Conservation (phyloP, 768 basidiomycete genomes). For the Mycena amicta region DNA sequence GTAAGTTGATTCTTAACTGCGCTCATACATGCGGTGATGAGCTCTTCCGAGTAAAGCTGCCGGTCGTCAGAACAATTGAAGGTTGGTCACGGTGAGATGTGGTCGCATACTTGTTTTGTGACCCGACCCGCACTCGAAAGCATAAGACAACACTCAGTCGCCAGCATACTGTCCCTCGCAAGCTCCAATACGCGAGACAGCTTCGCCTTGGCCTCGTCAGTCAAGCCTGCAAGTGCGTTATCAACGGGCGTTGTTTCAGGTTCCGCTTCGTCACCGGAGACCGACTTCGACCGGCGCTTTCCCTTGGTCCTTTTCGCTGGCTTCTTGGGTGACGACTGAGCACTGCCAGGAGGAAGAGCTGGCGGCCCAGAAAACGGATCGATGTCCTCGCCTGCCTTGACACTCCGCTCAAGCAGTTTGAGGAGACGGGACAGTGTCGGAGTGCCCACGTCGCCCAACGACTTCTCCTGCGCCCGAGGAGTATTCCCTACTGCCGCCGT, state of each 20-base stretch:
- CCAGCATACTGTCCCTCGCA: conserved; percentile 73
- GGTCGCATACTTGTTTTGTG: conserved; percentile 74
- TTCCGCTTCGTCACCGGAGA: conserved; percentile 42
- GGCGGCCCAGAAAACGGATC: conserved; percentile 62
- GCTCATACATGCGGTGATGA: conserved; percentile 77
- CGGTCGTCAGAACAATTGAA: too few species aligned
- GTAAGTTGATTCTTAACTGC: conserved; percentile 81
- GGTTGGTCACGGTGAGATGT: conserved; percentile 1
- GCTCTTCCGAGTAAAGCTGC: conserved; percentile 92
- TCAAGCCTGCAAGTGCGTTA: conserved; percentile 31
- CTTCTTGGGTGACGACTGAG: conserved; percentile 39
- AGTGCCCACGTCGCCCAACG: conserved; percentile 67
- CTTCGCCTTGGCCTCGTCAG: conserved; percentile 52
- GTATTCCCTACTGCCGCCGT: conserved; percentile 44
- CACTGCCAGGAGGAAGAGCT: conserved; percentile 31
- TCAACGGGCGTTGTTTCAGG: conserved; percentile 32
- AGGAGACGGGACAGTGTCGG: conserved; percentile 63
- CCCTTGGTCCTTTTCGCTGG: conserved; percentile 39
- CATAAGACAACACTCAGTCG: conserved; percentile 82
- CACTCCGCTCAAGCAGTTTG: conserved; percentile 78
- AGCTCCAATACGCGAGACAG: conserved; percentile 57
- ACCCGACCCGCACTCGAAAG: conserved; percentile 78
- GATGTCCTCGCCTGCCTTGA: conserved; percentile 73
- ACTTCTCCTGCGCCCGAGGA: conserved; percentile 53
- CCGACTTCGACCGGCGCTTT: conserved; percentile 46